A percentile compares a stretch with the other conserved stretches of the same genome.
phyloP scores from a whole-genome alignment of 345 rosid species.

The Noccaea caerulescens region DNA sequence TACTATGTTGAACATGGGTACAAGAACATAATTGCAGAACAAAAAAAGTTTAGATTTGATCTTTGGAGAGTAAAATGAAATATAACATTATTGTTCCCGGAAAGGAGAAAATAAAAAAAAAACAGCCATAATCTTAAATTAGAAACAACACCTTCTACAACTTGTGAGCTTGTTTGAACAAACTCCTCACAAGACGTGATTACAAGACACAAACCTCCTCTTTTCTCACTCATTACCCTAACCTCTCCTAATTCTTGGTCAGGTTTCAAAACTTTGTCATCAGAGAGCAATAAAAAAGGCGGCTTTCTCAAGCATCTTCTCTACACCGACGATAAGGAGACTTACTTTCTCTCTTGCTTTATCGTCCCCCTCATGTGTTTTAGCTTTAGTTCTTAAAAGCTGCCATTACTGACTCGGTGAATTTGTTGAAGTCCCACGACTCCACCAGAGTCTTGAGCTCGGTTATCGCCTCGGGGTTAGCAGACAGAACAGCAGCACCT shows the following conservation, averaged over 20 bases:
- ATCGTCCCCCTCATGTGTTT: slow-evolving; percentile 9
- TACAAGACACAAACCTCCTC: slow-evolving; percentile 22
- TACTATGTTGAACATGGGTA: background rate
- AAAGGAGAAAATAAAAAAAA: background rate
- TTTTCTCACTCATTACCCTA: slow-evolving; percentile 29
- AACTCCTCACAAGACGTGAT: slow-evolving; percentile 13
- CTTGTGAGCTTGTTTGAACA: slow-evolving; percentile 26
- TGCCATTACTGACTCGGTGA: slow-evolving; percentile 20
- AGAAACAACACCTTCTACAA: slow-evolving; percentile 32
- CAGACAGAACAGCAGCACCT: slow-evolving; percentile 38
- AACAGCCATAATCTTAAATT: background rate
- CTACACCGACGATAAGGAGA: slow-evolving; percentile 33
- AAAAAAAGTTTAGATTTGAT: background rate
- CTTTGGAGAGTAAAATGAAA: background rate
- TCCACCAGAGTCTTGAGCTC: slow-evolving; percentile 33
- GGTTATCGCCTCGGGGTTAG: slow-evolving; percentile 20
- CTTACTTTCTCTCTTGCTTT: slow-evolving; percentile 35
- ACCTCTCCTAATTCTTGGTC: slow-evolving; percentile 12
- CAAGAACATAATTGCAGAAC: background rate
- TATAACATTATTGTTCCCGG: slow-evolving; percentile 22
- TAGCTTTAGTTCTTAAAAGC: slow-evolving; percentile 22
- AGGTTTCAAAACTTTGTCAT: slow-evolving; percentile 18
- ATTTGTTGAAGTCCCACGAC: slow-evolving; percentile 32
- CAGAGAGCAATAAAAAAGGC: slow-evolving; percentile 26
- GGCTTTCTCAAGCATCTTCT: slow-evolving; percentile 9